Evolutionary conservation across 768 basidiomycete genomes (phyloP).

Genomic region (Auricularia auricula-judae): DNA sequence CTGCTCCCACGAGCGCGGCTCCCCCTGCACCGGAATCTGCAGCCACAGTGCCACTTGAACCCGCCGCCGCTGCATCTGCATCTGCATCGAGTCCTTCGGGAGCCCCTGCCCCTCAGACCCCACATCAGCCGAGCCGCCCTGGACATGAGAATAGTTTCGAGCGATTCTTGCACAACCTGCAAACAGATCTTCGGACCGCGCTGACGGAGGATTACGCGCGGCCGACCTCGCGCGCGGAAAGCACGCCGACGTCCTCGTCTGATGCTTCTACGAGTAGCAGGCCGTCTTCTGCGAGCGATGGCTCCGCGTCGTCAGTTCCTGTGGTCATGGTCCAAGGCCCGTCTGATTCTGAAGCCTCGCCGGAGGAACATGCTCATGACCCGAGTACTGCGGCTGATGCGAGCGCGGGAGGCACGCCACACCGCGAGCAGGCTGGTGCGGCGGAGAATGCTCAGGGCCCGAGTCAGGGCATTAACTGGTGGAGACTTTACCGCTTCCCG

Average conservation of each 20-base stretch:
- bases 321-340: not conserved
- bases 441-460: conserved; percentile 20
- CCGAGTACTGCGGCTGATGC: conserved; percentile 11
- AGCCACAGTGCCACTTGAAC: not conserved
- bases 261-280: not conserved
- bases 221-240: conserved; percentile 1
- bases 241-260: not conserved
- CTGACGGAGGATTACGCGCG: conserved; percentile 31
- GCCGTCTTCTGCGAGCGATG: not conserved
- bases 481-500: conserved; percentile 76
- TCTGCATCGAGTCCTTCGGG: conserved; percentile 13
- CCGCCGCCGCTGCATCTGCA: conserved; percentile 37
- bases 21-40: conserved; percentile 4
- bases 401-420: not conserved
- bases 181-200: conserved; percentile 56
- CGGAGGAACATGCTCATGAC: not conserved
- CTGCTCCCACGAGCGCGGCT: not conserved
- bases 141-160: conserved; percentile 37
- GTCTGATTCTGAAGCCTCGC: not conserved
- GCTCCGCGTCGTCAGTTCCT: not conserved
- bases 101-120: not conserved
- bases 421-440: conserved; percentile 10
- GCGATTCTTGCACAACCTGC: conserved; percentile 68
- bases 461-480: conserved; percentile 55
- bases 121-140: not conserved